Base-by-base conservation (phyloP, 495 filamentous ascomycete species). In the Lentithecium fluviatile region DNA sequence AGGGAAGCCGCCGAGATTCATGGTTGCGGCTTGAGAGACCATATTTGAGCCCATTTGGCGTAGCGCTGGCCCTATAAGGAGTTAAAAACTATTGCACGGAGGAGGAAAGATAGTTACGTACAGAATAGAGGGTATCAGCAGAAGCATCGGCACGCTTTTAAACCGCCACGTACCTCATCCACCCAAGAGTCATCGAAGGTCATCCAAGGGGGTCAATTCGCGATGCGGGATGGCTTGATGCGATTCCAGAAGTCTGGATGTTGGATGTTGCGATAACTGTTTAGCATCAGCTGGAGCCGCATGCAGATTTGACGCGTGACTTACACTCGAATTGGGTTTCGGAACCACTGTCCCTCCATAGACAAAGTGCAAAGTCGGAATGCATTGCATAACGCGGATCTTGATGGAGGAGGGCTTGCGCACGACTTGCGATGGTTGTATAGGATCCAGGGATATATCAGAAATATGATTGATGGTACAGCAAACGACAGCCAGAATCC, bases 401-500 rank as follows among this genome's bases (percentile, higher is more conserved):
- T n/a, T n/a, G 49, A 34, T 19, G 49, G 25, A 6, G 49, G 49
- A 32, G 24, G 25, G 10, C 32, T 32, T 2, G 17, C 19, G 23
- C 32, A 52, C 11, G 11, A 17, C 15, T 54, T 54, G 10, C 25
- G 21, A n/a, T 8, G 10, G 8, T 6, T 8, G 21, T 10, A 56
- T 2, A 61, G 24, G 2, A 54, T 38, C 21, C 38, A 12, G 4
- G 51, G 51, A 47, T 52, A 60, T 10, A 40, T 19, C 13, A 50
- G 21, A 21, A 46, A 55, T 15, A 36, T 26, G 6, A 61, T 36
- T 3, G 51, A 29, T 26, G 58, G 42, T 15, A 57, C 19, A 8
- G 40, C 69, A 64, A 71, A 90, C 0, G 85, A 77, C n/a, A 89
- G 77, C 80, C 83, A 91, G 75, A 89, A 91, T 17, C 88, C 88